Base-by-base conservation (phyloP, 2,329 filamentous ascomycete genomes). In the Scedosporium dehoogii region DNA sequence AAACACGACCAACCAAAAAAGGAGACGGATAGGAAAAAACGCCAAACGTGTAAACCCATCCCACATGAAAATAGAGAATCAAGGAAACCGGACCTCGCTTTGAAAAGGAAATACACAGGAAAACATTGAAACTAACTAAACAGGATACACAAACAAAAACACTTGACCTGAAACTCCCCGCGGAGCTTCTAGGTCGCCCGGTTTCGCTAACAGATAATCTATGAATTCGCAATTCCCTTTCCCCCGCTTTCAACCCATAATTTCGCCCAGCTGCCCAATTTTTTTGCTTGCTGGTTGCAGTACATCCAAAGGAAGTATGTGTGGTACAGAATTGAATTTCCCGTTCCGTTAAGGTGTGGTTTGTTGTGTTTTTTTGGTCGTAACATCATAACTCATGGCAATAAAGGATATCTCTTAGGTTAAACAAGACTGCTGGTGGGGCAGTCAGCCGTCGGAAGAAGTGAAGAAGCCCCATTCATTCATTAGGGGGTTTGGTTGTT, bases 381-480 rank as follows among this genome's bases (percentile, higher is more conserved):
- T 64, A 64, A 66, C 66, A 64, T 68, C 65, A 63, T 66, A 67
- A 64, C 59, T 33, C 57, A 61, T 65, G 57, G 62, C 65, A 60
- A 63, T 63, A 41, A 55, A 55, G 51, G 21, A 55, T 55, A 55
- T 55, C 51, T 55, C 51, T 55, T 23, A 55, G 21, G 51, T 55
- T 18, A 55, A 55, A 55, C 23, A 55, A 55, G 23, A 55, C 51
- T 23, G 51, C 21, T 27, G 29, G 51, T 23, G 23, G 12, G 18
- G 23, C 23, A 55, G 21, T 55, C 51, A 55, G 51, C 18, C 51
- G 23, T 55, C 51, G 7, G 51, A 23, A 55, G 51, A 55, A 55
- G 21, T 10, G 21, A 23, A 25, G 21, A 23, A 10, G 21, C 21
- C 21, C 6, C 9, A 23, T 29, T 23, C 23, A 55, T 29, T 57